These are phyloP conservation scores for Yamadazyma membranifaciens DNA, from an alignment of 1,139 yeast genomes.

Conservation along the genomic window DNA sequence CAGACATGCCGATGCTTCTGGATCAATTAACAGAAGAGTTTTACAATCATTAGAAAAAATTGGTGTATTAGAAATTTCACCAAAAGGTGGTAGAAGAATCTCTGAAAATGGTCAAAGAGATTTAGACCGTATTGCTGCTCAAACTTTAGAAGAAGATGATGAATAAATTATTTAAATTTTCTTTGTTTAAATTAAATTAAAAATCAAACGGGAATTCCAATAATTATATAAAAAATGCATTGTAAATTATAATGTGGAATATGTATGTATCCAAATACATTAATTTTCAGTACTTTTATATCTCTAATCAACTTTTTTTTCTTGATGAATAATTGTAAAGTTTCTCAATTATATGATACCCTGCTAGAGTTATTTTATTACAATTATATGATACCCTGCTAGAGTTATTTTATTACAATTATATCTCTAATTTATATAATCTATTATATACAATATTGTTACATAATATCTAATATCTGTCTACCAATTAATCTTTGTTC, in stretches of 20 bases:
- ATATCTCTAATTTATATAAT: not conserved
- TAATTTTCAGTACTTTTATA: slow-evolving; percentile 5
- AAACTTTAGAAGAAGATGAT: slow-evolving; percentile 92
- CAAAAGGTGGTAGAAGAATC: slow-evolving; percentile 99
- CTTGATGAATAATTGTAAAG: not conserved
- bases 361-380: no score
- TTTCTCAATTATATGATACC: no score
- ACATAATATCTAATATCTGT: slow-evolving; percentile 1
- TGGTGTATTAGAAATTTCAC: slow-evolving; percentile 94
- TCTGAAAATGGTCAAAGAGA: slow-evolving; percentile 99
- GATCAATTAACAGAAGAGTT: slow-evolving; percentile 98
- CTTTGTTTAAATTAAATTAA: slow-evolving; percentile 3
- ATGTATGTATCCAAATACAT: slow-evolving; percentile 9
- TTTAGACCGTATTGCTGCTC: slow-evolving; percentile 99
- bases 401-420: no score
- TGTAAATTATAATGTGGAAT: slow-evolving; percentile 18
- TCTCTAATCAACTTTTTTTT: not conserved
- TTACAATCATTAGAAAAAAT: slow-evolving; percentile 98
- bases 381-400: no score
- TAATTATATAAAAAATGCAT: slow-evolving; percentile 14
- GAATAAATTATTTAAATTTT: slow-evolving; percentile 39
- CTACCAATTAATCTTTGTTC: slow-evolving; percentile 19
- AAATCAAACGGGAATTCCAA: slow-evolving; percentile 5
- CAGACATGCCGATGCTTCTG: slow-evolving; percentile 98
- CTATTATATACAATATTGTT: not conserved